phyloP scores from a whole-genome alignment of 2,329 filamentous ascomycete genomes.

The Epichloe gansuensis region DNA sequence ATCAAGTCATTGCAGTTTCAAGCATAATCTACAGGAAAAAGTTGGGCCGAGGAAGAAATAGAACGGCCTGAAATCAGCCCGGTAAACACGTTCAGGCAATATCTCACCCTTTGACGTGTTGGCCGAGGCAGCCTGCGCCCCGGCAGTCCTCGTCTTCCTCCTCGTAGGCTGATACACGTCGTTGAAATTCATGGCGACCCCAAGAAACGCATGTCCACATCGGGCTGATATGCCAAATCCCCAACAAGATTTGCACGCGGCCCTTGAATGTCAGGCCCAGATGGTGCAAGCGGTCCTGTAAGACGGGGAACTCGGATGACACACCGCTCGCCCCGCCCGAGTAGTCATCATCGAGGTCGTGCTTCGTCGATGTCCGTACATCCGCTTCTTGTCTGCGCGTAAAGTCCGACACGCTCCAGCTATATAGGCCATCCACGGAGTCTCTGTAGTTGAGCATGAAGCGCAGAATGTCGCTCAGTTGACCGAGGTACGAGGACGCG shows the following conservation, averaged over 20 bases:
- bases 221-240: constrained; percentile 84
- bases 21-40: too few species aligned
- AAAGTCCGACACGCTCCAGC: constrained; percentile 89
- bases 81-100: too few species aligned
- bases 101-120: constrained; percentile 16
- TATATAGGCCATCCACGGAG: constrained; percentile 86
- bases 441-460: constrained; percentile 92
- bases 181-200: constrained; percentile 98
- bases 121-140: constrained; percentile 10
- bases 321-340: constrained; percentile 40
- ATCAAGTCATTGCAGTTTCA: neutral
- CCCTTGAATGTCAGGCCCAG: constrained; percentile 66
- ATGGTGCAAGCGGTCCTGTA: constrained; percentile 61
- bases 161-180: constrained; percentile 78
- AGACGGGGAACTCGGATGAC: constrained; percentile 53
- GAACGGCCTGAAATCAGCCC: neutral
- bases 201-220: constrained; percentile 90
- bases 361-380: constrained; percentile 54
- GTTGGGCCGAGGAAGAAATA: neutral
- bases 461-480: constrained; percentile 85
- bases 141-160: constrained; percentile 39
- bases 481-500: constrained; percentile 74
- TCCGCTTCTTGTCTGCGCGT: constrained; percentile 78
- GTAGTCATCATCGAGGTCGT: constrained; percentile 15
- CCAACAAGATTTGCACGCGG: constrained; percentile 68